Percentiles rank a stretch among this genome's conserved stretches.
These are phyloP conservation scores for Mucuna pruriens DNA, from an alignment of 306 rosid species.

Conservation along the genomic window DNA sequence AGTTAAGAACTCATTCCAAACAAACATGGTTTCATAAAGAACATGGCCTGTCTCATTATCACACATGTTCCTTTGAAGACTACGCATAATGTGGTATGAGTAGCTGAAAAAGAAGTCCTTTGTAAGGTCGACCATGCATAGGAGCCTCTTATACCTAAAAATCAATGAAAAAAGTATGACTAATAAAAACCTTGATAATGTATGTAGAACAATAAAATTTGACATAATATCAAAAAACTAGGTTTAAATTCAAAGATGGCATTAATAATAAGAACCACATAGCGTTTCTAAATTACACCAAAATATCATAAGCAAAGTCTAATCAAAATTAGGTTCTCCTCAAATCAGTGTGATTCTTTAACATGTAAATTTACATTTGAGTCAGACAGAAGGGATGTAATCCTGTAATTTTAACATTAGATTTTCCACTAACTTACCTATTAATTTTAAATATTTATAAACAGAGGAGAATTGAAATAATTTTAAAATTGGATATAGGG, in stretches of 20 bases:
- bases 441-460: slow-evolving; percentile 20
- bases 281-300: not conserved
- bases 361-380: slow-evolving; percentile 12
- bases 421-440: not conserved
- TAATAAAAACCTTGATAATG: slow-evolving; percentile 4
- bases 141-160: slow-evolving; percentile 97
- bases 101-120: slow-evolving; percentile 99
- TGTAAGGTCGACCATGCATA: slow-evolving; percentile 92
- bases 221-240: not conserved
- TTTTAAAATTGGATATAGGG: not conserved
- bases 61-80: slow-evolving; percentile 87
- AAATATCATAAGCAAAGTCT: slow-evolving; percentile 15
- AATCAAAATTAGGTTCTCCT: slow-evolving; percentile 1
- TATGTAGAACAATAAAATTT: slow-evolving; percentile 17
- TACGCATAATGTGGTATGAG: slow-evolving; percentile 88
- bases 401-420: not conserved
- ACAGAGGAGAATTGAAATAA: slow-evolving; percentile 22
- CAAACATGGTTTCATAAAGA: slow-evolving; percentile 91
- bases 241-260: slow-evolving; percentile 7
- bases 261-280: not conserved
- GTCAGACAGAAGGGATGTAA: slow-evolving; percentile 14
- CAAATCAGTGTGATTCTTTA: not conserved
- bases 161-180: slow-evolving; percentile 24
- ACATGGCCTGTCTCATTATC: slow-evolving; percentile 62
- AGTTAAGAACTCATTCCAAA: slow-evolving; percentile 97